phyloP scores from a whole-genome alignment of 208 protist species.

The Acanthamoeba sp. region DNA sequence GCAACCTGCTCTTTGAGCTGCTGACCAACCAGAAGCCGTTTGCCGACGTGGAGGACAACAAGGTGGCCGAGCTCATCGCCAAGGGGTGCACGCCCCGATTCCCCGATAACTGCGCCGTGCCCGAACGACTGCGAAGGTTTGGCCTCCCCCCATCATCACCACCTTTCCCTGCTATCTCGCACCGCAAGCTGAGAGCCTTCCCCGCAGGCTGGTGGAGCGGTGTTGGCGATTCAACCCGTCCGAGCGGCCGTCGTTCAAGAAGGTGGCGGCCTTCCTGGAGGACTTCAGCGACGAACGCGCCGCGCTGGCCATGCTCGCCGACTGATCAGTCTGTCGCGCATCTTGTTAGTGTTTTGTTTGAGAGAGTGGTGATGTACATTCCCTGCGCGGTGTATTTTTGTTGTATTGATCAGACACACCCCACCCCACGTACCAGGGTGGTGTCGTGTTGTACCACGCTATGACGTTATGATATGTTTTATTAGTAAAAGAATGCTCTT shows the following conservation, averaged over 20 bases:
- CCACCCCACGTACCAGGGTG: no score
- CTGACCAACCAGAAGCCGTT: conserved; percentile 52
- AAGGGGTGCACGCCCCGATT: conserved; percentile 49
- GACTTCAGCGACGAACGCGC: background rate
- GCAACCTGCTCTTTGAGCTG: conserved; percentile 58
- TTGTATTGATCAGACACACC: no score
- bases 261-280: background rate
- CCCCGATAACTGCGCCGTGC: conserved; percentile 33
- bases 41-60: conserved; percentile 38
- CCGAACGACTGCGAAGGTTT: background rate
- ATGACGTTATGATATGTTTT: no score
- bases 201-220: conserved; percentile 6
- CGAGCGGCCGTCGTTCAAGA: conserved; percentile 39
- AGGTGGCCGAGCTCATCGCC: conserved; percentile 61
- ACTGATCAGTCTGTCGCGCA: background rate
- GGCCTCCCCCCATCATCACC: background rate
- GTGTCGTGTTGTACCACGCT: no score
- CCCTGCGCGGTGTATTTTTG: no score
- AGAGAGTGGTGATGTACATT: no score
- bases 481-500: no score
- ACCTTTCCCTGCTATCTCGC: background rate
- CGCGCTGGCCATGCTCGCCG: background rate
- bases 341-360: no score
- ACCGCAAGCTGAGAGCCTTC: background rate
- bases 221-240: conserved; percentile 25